Evolutionary conservation across 2,329 filamentous ascomycete species (phyloP), one percentile per base, ranked within the genome.

Genomic region (Curvularia hawaiiensis): DNA sequence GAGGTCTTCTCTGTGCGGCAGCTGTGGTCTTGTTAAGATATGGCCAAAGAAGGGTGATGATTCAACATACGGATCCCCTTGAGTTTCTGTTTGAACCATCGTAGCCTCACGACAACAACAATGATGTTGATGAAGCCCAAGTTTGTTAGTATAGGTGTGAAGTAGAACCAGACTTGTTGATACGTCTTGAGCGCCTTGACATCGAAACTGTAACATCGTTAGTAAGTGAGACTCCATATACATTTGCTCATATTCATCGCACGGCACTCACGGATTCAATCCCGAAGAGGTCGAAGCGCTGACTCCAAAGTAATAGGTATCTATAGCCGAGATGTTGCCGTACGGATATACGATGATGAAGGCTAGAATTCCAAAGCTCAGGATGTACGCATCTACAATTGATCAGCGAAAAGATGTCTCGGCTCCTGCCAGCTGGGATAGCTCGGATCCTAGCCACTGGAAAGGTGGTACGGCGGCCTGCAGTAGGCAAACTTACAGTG

Each of bases 31-130:
- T 16, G 16, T 58, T 41, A 58, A 39, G 7, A 2, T 41, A 3
- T 22, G n/a, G 31, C 9, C 14, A 8, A 20, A 14, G 26, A 40
- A 33, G 14, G 6, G 14, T 24, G 22, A 14, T 14, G 20, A 28
- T 5, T 4, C 4, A 35, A 45, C 40, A n/a, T 46, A 58, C 90
- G 92, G 62, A 97, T 85, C 66, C 90, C 84, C 72, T 96, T 90
- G 72, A 99, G 97, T 7, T 92, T 87, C 76, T 96, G 97, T 77
- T 98, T 93, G 72, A 99, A 99, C 94, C 94, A 99, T 77, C 97
- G 97, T 2, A 99, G 81, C 24, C 95, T 89, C 12, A 98, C 83
- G 66, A 97, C 93, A 7, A 99, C 95, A 40, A 99, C 92, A 40
- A 86, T 89, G 1, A 90, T 72, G 39, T 78, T 76, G 47, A 78